Percentiles rank a stretch among this genome's conserved stretches.
phyloP scores from a whole-genome alignment of 495 filamentous ascomycete genomes.

The Tuber borchii region DNA sequence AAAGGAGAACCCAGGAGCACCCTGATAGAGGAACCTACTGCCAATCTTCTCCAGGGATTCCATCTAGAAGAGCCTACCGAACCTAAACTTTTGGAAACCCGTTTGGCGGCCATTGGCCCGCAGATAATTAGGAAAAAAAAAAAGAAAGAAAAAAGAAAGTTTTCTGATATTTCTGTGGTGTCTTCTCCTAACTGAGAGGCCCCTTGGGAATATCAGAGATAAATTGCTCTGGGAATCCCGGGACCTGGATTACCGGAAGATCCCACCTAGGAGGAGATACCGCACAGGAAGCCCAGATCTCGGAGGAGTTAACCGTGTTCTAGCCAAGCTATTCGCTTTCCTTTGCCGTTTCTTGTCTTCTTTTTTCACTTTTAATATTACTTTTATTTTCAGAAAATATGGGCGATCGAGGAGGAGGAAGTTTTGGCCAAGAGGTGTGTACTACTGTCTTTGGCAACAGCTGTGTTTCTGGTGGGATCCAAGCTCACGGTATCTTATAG shows the following conservation, averaged over 20 bases:
- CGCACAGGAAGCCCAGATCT: background rate
- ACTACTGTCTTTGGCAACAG: background rate
- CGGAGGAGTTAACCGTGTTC: background rate
- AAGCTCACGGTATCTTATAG: background rate
- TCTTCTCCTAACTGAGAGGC: background rate
- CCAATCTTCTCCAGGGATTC: background rate
- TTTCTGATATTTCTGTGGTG: background rate
- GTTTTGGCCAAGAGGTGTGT: background rate
- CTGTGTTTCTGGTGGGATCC: background rate
- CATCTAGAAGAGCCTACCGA: background rate
- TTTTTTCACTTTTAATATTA: no score
- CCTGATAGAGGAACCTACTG: background rate
- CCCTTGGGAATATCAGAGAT: background rate
- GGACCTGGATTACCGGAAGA: background rate
- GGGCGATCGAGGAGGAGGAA: background rate
- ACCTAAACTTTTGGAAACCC: background rate
- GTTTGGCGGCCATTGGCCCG: background rate
- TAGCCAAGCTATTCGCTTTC: background rate
- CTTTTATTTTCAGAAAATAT: background rate
- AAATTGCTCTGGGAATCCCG: background rate
- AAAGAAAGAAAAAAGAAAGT: background rate
- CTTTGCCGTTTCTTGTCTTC: background rate
- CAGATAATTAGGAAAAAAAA: background rate
- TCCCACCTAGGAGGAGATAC: background rate
- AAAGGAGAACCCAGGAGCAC: background rate